Evolutionary conservation across 2,329 filamentous ascomycete genomes (phyloP).

Genomic region (Drechmeria coniospora): DNA sequence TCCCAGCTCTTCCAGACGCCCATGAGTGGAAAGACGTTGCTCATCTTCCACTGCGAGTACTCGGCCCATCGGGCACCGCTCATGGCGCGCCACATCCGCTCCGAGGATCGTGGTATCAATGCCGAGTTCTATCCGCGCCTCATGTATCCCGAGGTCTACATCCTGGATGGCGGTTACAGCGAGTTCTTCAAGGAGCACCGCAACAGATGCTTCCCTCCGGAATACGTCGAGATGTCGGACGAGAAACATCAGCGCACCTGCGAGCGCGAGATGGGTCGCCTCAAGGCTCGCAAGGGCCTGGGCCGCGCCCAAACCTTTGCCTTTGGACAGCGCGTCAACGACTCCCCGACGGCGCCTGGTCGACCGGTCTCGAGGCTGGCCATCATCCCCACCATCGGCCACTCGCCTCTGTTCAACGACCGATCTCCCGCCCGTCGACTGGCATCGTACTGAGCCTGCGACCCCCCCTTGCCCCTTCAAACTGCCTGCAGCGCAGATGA

Average conservation of each 20-base stretch:
- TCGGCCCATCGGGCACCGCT: conserved; percentile 90
- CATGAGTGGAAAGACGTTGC: conserved; percentile 55
- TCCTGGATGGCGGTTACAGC: conserved; percentile 91
- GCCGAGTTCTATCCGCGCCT: conserved; percentile 73
- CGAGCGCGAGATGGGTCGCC: conserved; percentile 84
- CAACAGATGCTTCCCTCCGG: conserved; percentile 75
- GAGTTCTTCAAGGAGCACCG: conserved; percentile 73
- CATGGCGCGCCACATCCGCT: conserved; percentile 88
- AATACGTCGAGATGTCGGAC: conserved; percentile 92
- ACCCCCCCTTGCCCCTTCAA: conserved; percentile 2
- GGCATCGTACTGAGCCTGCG: conserved; percentile 44
- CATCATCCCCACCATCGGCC: conserved; percentile 27
- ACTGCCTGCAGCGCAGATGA: conserved; percentile 13
- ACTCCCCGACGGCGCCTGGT: conserved; percentile 42
- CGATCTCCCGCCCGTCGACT: conserved; percentile 42
- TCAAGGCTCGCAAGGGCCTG: conserved; percentile 79
- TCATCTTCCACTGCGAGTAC: conserved; percentile 97
- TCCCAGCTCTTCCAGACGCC: conserved; percentile 58
- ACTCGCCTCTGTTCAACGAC: conserved; percentile 29
- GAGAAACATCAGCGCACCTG: conserved; percentile 85
- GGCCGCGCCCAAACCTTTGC: conserved; percentile 86
- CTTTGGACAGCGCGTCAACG: conserved; percentile 58
- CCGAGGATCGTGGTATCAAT: conserved; percentile 75
- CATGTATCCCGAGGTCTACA: conserved; percentile 94
- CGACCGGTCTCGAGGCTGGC: conserved; percentile 24